Evolutionary conservation across 78 protist species (phyloP).

Genomic region (Dictyostelium intermedium): DNA sequence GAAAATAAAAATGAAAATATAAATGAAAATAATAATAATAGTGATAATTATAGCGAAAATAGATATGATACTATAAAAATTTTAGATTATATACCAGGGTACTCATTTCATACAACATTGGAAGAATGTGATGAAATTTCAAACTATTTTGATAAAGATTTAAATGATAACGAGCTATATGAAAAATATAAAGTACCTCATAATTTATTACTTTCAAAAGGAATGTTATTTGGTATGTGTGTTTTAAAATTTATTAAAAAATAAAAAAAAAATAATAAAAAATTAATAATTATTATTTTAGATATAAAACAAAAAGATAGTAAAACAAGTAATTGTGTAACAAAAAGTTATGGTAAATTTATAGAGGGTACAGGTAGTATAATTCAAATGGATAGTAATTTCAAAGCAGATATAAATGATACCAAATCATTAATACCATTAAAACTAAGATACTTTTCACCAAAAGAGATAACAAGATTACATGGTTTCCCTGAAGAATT

Average conservation of each 20-base stretch:
- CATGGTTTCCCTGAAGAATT: constrained; percentile 64
- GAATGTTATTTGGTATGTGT: constrained; percentile 51
- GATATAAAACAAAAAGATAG: constrained; percentile 41
- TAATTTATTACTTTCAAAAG: constrained; percentile 7
- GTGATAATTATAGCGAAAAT: neutral
- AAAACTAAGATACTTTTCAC: constrained; percentile 43
- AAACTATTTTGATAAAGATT: constrained; percentile 1
- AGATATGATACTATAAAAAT: neutral
- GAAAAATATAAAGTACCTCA: constrained; percentile 23
- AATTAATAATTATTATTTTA: neutral
- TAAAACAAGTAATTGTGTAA: constrained; percentile 72
- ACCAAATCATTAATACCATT: constrained; percentile 34
- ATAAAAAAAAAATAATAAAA: too few relatives aligned
- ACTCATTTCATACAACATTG: neutral
- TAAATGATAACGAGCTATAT: neutral
- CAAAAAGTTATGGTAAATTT: constrained; percentile 62
- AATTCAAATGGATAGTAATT: constrained; percentile 13
- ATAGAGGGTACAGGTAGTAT: constrained; percentile 84
- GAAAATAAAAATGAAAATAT: neutral
- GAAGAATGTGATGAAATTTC: neutral
- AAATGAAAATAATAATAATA: neutral
- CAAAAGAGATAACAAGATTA: constrained; percentile 74
- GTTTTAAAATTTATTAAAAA: neutral
- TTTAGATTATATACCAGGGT: neutral
- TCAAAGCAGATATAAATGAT: neutral